Evolutionary conservation across 192 early-diverging fungal species (phyloP), one percentile per base, ranked within the genome.

Genomic region (Borealophlyctis nickersoniae): DNA sequence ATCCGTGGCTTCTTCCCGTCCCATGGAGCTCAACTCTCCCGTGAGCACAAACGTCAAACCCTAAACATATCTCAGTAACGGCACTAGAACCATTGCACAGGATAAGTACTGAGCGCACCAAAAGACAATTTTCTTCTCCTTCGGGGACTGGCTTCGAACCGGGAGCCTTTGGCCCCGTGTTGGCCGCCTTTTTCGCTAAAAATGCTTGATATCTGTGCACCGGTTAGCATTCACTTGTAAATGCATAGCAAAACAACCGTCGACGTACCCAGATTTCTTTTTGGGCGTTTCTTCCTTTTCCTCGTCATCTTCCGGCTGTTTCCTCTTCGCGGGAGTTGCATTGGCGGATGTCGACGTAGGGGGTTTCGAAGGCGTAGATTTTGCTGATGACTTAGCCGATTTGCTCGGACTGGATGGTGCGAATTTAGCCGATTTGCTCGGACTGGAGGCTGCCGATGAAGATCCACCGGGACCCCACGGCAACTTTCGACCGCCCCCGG

Each of bases 21-120:
- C 80, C 14, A 98, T 69, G 5, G 85, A 84, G 9, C 78, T 71
- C 28, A 95, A 81, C 51, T 98, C 92, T 49, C 98, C 98, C 2
- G 96, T 92, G 48, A 98, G 82, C 0, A 99, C 98, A 87, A 99
- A 97, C 0, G 90, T 87, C 54, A 87, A 65, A 19, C 88, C 91
- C 53, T 72, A 36, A 22, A 28, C 11, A 27, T 24, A 58, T n/a
- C 56, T 66, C 29, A n/a, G n/a, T n/a, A n/a, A n/a, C n/a, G n/a
- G n/a, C n/a, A n/a, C n/a, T n/a, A n/a, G n/a, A n/a, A n/a, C n/a
- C n/a, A n/a, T n/a, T n/a, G n/a, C n/a, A n/a, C n/a, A n/a, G n/a
- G n/a, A n/a, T n/a, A n/a, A n/a, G n/a, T n/a, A n/a, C n/a, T n/a
- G n/a, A n/a, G n/a, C 31, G n/a, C 48, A 78, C 77, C 50, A 65